These are phyloP conservation scores for Brasenia schreberi DNA, from an alignment of 164 flowering plant genomes.

Conservation along the genomic window DNA sequence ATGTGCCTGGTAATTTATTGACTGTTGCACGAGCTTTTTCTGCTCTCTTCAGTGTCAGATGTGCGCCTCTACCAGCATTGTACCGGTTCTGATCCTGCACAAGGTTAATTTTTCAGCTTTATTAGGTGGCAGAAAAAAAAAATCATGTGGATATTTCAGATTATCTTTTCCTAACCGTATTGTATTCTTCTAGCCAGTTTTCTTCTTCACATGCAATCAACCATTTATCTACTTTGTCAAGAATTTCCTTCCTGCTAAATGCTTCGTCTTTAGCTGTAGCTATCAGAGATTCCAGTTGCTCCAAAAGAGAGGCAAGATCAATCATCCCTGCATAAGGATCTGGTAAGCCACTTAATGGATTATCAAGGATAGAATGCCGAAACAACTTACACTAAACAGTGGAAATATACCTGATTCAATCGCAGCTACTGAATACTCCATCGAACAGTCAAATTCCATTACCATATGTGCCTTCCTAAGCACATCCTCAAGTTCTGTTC, in stretches of 20 bases:
- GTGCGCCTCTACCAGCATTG: conserved; percentile 70
- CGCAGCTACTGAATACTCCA: conserved; percentile 52
- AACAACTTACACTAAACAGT: too few species aligned
- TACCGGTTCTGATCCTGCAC: conserved; percentile 67
- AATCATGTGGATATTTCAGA: too few species aligned
- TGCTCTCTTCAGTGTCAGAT: conserved; percentile 62
- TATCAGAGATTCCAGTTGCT: conserved; percentile 51
- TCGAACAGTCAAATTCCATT: conserved; percentile 31
- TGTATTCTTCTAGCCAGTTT: conserved; percentile 86
- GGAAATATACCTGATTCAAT: conserved; percentile 54
- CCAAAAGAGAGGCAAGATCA: conserved; percentile 37
- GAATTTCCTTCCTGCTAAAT: conserved; percentile 62
- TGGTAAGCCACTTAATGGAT: neutral
- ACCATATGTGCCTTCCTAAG: conserved; percentile 65
- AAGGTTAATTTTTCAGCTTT: neutral
- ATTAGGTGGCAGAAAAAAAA: too few species aligned
- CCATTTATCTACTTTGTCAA: conserved; percentile 82
- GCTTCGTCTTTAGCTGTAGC: conserved; percentile 59
- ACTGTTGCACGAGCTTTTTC: conserved; percentile 65
- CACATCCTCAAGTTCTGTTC: conserved; percentile 71
- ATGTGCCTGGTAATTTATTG: conserved; percentile 52
- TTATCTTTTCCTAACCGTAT: conserved; percentile 38
- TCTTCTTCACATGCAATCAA: conserved; percentile 71
- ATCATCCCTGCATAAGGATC: conserved; percentile 25
- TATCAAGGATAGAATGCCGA: neutral